Percentiles rank a stretch among this genome's conserved stretches.
These are phyloP conservation scores for Apiospora sp. DNA, from an alignment of 2,329 filamentous ascomycete genomes.

Conservation along the genomic window DNA sequence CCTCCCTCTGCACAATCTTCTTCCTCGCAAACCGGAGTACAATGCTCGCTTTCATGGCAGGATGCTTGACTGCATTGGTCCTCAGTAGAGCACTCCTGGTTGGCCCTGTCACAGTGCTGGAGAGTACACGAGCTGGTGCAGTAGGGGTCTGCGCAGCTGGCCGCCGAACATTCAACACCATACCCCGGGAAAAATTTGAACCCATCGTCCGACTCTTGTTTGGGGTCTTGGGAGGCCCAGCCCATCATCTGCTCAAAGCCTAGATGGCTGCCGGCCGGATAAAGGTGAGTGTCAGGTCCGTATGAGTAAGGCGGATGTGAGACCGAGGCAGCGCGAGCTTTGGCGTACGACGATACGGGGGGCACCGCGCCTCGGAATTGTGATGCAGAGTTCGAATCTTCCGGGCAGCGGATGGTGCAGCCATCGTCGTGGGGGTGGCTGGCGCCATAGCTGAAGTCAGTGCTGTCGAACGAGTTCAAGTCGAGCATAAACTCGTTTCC, in stretches of 20 bases:
- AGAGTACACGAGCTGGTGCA: conserved; percentile 14
- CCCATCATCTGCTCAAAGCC: neutral
- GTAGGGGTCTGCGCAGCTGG: neutral
- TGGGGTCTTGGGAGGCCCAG: neutral
- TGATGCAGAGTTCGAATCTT: neutral
- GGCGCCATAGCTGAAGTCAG: neutral
- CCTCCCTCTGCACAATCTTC: conserved; percentile 39
- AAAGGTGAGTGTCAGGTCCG: neutral
- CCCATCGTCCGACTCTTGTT: conserved; percentile 13
- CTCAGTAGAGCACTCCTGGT: conserved; percentile 3
- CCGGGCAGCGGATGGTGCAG: conserved; percentile 10
- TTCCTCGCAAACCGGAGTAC: conserved; percentile 37
- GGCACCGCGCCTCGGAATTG: neutral
- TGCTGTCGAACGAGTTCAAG: neutral
- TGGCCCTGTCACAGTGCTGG: neutral
- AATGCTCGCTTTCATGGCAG: conserved; percentile 36
- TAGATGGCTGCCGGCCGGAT: neutral
- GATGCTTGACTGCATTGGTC: conserved; percentile 34
- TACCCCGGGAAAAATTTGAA: neutral
- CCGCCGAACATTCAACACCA: neutral
- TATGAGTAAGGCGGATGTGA: neutral
- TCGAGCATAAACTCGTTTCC: neutral
- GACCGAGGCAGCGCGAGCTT: conserved; percentile 10
- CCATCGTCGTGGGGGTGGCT: conserved; percentile 4
- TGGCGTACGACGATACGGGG: neutral